A percentile compares a stretch with the other conserved stretches of the same genome.
Conservation (phyloP, 371 early-diverging fungal species). For the Dichotomocladium elegans region DNA sequence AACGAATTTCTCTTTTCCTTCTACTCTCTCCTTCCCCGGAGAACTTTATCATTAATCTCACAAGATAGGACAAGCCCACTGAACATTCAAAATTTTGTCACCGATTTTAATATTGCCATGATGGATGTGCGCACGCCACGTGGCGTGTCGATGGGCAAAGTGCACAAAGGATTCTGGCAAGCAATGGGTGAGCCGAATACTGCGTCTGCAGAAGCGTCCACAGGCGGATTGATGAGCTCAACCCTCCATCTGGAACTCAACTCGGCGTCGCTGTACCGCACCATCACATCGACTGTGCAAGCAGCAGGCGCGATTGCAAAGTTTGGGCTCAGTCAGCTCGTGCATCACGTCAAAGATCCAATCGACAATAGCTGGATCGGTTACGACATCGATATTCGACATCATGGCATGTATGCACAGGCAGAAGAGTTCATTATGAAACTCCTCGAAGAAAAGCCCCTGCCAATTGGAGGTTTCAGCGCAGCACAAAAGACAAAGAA, state of each 20-base stretch:
- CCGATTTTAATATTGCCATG: constrained; percentile 49
- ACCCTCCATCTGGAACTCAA: constrained; percentile 32
- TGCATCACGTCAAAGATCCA: constrained; percentile 39
- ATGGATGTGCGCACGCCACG: constrained; percentile 40
- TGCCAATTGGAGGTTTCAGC: not conserved
- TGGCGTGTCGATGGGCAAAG: constrained; percentile 48
- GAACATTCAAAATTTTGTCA: constrained; percentile 59
- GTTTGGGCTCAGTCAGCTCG: constrained; percentile 25
- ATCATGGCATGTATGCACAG: constrained; percentile 35
- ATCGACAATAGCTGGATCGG: constrained; percentile 44
- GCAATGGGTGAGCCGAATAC: constrained; percentile 46
- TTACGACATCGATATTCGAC: constrained; percentile 25
- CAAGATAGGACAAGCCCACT: constrained; percentile 50
- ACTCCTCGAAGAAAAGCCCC: constrained; percentile 14
- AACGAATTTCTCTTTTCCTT: not conserved
- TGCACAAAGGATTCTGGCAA: constrained; percentile 58
- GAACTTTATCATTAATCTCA: not conserved
- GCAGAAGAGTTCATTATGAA: constrained; percentile 36
- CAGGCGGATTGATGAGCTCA: constrained; percentile 6
- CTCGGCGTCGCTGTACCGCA: constrained; percentile 33
- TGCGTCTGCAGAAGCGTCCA: constrained; percentile 6
- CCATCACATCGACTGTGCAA: constrained; percentile 30
- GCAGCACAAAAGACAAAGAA: constrained; percentile 7
- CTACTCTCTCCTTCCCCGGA: too few species aligned
- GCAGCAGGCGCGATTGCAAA: constrained; percentile 26